Evolutionary conservation across 169 alveolate genomes (phyloP).

Genomic region (Ichthyophthirius multifiliis): DNA sequence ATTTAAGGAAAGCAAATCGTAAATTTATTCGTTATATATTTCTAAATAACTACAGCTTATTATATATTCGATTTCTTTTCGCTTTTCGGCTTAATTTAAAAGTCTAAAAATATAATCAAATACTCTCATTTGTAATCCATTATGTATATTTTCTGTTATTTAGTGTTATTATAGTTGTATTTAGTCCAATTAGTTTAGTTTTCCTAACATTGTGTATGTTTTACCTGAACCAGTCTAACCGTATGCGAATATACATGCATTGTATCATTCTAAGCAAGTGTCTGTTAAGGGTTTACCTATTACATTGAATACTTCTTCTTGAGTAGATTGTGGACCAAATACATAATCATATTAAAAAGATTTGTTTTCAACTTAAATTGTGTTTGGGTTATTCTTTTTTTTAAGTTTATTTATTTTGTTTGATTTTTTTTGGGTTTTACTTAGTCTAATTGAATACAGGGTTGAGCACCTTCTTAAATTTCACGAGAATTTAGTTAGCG

Average conservation of each 20-base stretch:
- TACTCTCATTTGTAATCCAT: conserved; percentile 48
- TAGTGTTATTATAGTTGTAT: conserved; percentile 17
- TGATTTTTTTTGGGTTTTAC: too few species aligned
- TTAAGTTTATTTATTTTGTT: too few species aligned
- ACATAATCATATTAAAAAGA: conserved; percentile 24
- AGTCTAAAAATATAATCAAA: conserved; percentile 47
- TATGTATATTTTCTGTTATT: not conserved
- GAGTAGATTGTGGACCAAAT: conserved; percentile 1
- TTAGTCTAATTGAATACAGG: too few species aligned
- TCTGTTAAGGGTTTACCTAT: conserved; percentile 12
- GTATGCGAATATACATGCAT: conserved; percentile 39
- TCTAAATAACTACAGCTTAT: conserved; percentile 60
- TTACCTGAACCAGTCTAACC: conserved; percentile 48
- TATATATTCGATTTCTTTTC: conserved; percentile 14
- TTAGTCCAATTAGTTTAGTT: too few species aligned
- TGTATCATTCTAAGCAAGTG: conserved; percentile 3
- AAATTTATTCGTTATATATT: conserved; percentile 78
- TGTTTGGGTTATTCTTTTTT: too few species aligned
- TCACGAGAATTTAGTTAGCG: too few species aligned
- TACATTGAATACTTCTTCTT: conserved; percentile 6
- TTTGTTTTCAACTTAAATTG: conserved; percentile 19
- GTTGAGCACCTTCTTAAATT: too few species aligned
- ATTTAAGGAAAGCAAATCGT: conserved; percentile 60
- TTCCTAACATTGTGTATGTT: conserved; percentile 45
- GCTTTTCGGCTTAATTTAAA: conserved; percentile 11